Evolutionary conservation across 306 rosid species (phyloP).

Genomic region (Lathyrus sativus): DNA sequence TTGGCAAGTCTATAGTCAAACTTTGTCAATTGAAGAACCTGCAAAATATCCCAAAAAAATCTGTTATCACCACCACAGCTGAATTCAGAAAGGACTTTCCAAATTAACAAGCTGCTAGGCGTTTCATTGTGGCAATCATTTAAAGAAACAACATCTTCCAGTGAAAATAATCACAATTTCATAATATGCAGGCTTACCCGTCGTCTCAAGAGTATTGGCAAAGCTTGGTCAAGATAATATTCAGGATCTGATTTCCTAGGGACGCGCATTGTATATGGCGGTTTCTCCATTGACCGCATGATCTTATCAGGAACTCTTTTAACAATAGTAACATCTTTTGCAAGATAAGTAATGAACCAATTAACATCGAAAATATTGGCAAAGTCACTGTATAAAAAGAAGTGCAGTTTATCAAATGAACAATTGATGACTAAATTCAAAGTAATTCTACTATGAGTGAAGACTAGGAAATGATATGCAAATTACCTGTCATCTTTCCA

Average conservation of each 20-base stretch:
- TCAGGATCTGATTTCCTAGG: slow-evolving; percentile 98
- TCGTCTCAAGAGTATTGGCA: slow-evolving; percentile 90
- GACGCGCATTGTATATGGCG: slow-evolving; percentile 98
- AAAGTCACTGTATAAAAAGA: slow-evolving; percentile 67
- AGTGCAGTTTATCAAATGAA: slow-evolving; percentile 20
- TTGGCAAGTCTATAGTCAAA: slow-evolving; percentile 95
- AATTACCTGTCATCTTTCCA: slow-evolving; percentile 95
- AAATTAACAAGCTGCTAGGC: slow-evolving; percentile 25
- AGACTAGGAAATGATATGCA: slow-evolving; percentile 18
- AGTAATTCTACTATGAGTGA: slow-evolving; percentile 16
- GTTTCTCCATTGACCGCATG: slow-evolving; percentile 97
- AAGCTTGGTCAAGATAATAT: slow-evolving; percentile 92
- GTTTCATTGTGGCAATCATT: slow-evolving; percentile 11
- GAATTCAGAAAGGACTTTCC: slow-evolving; percentile 24
- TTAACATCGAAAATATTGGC: slow-evolving; percentile 77
- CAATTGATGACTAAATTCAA: slow-evolving; percentile 26
- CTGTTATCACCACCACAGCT: slow-evolving; percentile 27
- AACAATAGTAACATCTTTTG: slow-evolving; percentile 80
- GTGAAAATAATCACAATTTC: slow-evolving; percentile 13
- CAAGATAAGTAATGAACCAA: slow-evolving; percentile 86
- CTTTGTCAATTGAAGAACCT: slow-evolving; percentile 95
- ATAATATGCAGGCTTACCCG: slow-evolving; percentile 54
- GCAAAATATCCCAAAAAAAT: slow-evolving; percentile 39
- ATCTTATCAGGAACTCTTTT: slow-evolving; percentile 90
- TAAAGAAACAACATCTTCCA: slow-evolving; percentile 11